Evolutionary conservation across 164 flowering plant genomes (phyloP).

Genomic region (Macadamia tetraphylla): DNA sequence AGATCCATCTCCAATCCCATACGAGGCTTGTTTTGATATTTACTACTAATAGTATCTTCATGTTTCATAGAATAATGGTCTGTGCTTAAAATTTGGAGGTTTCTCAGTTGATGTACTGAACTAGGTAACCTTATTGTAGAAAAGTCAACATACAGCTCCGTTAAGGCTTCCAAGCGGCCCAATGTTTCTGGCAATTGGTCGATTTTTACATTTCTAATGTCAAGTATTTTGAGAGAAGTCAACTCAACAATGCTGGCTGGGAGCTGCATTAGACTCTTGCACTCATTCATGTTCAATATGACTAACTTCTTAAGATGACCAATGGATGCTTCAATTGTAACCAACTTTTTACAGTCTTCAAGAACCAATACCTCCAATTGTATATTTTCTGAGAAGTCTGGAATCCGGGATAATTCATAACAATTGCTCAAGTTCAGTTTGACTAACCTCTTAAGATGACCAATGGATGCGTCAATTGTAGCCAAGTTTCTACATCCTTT

Average conservation of each 20-base stretch:
- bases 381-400: not conserved
- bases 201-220: not conserved
- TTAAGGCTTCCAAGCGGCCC: no score
- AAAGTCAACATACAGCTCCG: no score
- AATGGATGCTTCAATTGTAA: not conserved
- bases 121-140: no score
- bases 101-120: no score
- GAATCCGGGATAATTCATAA: not conserved
- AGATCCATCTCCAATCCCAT: no score
- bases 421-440: no score
- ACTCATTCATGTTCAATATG: not conserved
- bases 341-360: not conserved
- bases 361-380: not conserved
- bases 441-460: no score
- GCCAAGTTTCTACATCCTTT: not conserved
- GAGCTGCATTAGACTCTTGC: not conserved
- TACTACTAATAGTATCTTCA: no score
- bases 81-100: no score
- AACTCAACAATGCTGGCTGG: not conserved
- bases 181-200: no score
- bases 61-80: no score
- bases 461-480: not conserved
- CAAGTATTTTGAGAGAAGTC: not conserved
- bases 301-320: not conserved
- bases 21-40: no score